A percentile compares a stretch with the other conserved stretches of the same genome.
Evolutionary conservation across 768 basidiomycete genomes (phyloP).

Genomic region (Amanita pallidorosea): DNA sequence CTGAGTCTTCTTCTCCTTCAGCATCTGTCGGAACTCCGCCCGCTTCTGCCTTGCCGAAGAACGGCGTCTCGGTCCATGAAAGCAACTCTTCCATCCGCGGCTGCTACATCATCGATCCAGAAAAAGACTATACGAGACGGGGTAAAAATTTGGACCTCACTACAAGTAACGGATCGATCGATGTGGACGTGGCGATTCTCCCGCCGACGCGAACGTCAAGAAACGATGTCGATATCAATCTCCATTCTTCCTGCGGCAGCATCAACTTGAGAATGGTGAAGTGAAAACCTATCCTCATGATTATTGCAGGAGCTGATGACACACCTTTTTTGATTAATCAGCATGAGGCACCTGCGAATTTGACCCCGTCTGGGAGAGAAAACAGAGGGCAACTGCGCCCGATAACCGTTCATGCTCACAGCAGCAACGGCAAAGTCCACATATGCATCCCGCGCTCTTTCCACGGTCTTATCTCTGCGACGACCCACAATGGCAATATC

Average conservation of each 20-base stretch:
- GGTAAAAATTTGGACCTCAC: neutral
- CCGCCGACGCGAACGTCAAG: neutral
- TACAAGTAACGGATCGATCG: neutral
- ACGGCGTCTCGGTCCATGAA: neutral
- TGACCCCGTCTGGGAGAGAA: neutral
- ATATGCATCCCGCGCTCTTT: neutral
- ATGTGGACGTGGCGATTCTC: constrained; percentile 2
- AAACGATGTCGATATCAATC: neutral
- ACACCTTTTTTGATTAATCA: neutral
- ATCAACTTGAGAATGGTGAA: neutral
- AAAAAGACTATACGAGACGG: neutral
- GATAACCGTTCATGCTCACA: neutral
- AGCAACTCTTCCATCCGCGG: neutral
- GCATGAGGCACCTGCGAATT: neutral
- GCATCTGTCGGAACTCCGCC: neutral
- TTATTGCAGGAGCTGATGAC: neutral
- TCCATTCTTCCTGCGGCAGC: neutral
- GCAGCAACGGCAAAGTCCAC: neutral
- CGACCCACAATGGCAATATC: neutral
- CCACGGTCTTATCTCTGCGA: neutral
- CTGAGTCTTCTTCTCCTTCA: neutral
- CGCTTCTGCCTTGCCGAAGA: neutral
- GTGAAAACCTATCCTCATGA: no score
- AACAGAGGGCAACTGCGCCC: neutral
- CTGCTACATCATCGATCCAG: neutral